Evolutionary conservation across 805 yeast species (phyloP).

Genomic region (Yarrowia keelungensis): DNA sequence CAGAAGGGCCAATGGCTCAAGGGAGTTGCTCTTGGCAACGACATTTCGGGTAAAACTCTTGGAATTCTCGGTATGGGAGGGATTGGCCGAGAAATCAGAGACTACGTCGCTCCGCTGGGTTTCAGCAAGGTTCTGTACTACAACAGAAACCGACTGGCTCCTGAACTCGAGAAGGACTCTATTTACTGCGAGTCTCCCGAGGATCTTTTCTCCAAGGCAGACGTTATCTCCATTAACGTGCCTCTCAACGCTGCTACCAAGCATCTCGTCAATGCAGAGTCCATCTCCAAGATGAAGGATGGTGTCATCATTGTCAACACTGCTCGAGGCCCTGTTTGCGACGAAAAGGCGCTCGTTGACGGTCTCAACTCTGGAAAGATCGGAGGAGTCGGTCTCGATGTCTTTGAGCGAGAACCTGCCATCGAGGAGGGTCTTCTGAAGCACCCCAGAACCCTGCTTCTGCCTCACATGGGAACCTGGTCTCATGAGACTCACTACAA

Average conservation of each 20-base stretch:
- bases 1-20: conserved; percentile 58
- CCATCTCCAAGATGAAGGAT: conserved; percentile 58
- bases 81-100: conserved; percentile 63
- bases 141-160: conserved; percentile 57
- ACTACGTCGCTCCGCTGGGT: conserved; percentile 59
- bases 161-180: conserved; percentile 58
- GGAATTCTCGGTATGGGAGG: conserved; percentile 73
- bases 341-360: conserved; percentile 58
- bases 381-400: conserved; percentile 63
- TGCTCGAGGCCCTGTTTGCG: conserved; percentile 67
- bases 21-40: conserved; percentile 56
- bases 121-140: conserved; percentile 60
- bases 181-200: conserved; percentile 56
- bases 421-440: conserved; percentile 57
- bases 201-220: conserved; percentile 56
- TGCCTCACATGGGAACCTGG: conserved; percentile 63
- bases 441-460: conserved; percentile 57
- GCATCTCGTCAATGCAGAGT: conserved; percentile 57
- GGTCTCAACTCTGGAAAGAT: conserved; percentile 60
- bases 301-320: conserved; percentile 64
- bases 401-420: conserved; percentile 66
- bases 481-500: conserved; percentile 57
- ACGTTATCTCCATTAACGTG: conserved; percentile 58
- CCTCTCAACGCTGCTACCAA: conserved; percentile 62
- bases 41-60: conserved; percentile 59